Conservation (phyloP, 352 stramenopile genomes). For the Globisporangium splendens region DNA sequence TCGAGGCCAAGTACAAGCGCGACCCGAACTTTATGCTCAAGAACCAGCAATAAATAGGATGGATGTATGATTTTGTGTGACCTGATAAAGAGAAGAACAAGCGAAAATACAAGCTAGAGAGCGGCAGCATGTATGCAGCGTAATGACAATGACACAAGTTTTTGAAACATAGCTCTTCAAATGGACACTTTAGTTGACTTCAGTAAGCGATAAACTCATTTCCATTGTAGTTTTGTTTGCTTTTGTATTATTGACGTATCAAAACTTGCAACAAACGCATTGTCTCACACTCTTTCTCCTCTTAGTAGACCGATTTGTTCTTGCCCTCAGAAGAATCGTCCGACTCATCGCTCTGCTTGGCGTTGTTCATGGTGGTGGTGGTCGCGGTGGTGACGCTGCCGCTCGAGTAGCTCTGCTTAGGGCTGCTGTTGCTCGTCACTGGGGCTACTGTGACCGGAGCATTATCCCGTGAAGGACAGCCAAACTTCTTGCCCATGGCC, state of each 20-base stretch:
- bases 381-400: too few species aligned
- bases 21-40: slow-evolving; percentile 94
- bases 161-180: too few species aligned
- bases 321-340: background rate
- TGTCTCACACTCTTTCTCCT: background rate
- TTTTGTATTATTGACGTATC: too few species aligned
- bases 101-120: too few species aligned
- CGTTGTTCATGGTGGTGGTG: slow-evolving; percentile 1
- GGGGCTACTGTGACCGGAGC: background rate
- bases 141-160: too few species aligned
- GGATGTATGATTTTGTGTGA: too few species aligned
- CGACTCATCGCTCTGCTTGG: slow-evolving; percentile 5
- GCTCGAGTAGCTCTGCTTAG: slow-evolving; percentile 3
- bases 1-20: slow-evolving; percentile 83
- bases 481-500: slow-evolving; percentile 38
- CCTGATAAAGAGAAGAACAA: too few species aligned
- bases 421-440: slow-evolving; percentile 4
- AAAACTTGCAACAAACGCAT: too few species aligned
- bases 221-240: too few species aligned
- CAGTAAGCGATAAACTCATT: too few species aligned
- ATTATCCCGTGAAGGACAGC: slow-evolving; percentile 31
- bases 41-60: slow-evolving; percentile 16
- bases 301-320: background rate
- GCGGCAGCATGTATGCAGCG: too few species aligned
- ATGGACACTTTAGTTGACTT: too few species aligned